These are phyloP conservation scores for Centrapalus pauciflorus DNA, from an alignment of 129 eudicot species.

Conservation along the genomic window DNA sequence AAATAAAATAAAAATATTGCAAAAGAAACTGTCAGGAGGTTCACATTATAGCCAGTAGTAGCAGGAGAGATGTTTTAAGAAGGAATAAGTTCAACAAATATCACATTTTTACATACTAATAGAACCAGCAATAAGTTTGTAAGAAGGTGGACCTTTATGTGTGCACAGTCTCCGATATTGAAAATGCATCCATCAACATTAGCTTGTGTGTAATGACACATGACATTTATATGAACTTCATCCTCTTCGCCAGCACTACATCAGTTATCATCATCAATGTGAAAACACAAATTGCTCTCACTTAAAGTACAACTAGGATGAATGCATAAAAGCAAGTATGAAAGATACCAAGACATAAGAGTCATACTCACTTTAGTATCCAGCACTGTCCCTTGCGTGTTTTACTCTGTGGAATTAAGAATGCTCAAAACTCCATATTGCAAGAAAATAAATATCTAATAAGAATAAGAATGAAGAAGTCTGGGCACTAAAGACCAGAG, in stretches of 20 bases:
- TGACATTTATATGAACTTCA: slow-evolving; percentile 64
- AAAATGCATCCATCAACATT: slow-evolving; percentile 46
- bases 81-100: slow-evolving; percentile 2
- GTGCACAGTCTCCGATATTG: slow-evolving; percentile 72
- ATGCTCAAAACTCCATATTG: slow-evolving; percentile 19
- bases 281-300: not conserved
- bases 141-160: slow-evolving; percentile 41
- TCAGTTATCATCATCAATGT: slow-evolving; percentile 6
- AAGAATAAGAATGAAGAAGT: slow-evolving; percentile 1
- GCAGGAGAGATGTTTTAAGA: slow-evolving; percentile 8
- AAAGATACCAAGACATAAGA: slow-evolving; percentile 24
- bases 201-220: slow-evolving; percentile 77
- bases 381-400: slow-evolving; percentile 44
- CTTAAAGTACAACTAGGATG: slow-evolving; percentile 5
- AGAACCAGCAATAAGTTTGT: not conserved
- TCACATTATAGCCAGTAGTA: not conserved
- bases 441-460: not conserved
- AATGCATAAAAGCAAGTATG: slow-evolving; percentile 18
- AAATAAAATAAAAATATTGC: not conserved
- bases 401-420: slow-evolving; percentile 49
- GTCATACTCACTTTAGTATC: slow-evolving; percentile 74
- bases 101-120: not conserved
- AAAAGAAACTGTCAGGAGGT: not conserved
- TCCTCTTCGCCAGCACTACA: slow-evolving; percentile 79
- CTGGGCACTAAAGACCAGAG: not conserved